Conservation (phyloP, 345 rosid species). For the Schrenkiella parvula region DNA sequence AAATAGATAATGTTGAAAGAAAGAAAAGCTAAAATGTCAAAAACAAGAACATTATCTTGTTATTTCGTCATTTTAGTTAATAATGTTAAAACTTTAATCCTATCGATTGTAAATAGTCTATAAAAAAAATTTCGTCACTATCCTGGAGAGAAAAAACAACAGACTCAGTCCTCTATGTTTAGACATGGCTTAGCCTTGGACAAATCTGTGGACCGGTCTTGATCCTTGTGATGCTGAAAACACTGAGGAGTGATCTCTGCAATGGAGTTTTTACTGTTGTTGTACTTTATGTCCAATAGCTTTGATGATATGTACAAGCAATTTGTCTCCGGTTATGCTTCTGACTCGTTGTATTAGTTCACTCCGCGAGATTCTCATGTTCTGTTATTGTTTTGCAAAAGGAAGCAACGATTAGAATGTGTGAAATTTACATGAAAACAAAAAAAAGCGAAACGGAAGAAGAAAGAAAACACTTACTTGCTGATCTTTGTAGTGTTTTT, state of each 20-base stretch:
- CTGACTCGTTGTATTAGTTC: conserved; percentile 60
- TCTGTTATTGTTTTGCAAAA: conserved; percentile 39
- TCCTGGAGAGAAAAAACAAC: neutral
- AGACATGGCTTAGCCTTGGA: no score
- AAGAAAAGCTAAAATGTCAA: neutral
- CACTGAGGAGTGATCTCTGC: conserved; percentile 6
- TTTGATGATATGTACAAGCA: conserved; percentile 64
- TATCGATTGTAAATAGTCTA: neutral
- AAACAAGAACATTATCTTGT: neutral
- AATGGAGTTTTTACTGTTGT: conserved; percentile 12
- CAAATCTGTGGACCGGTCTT: neutral
- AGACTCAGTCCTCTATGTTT: neutral
- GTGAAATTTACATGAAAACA: neutral
- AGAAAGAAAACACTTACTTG: conserved; percentile 34
- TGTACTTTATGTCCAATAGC: conserved; percentile 50
- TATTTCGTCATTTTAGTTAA: neutral
- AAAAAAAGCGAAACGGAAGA: neutral
- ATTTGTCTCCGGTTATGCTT: conserved; percentile 60
- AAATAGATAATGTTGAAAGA: neutral
- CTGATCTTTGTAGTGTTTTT: conserved; percentile 49
- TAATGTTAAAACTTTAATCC: neutral
- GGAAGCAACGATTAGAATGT: neutral
- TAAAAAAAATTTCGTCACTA: conserved; percentile 14
- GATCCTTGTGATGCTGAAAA: neutral
- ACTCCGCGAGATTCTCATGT: conserved; percentile 55